Percentiles rank a stretch among this genome's conserved stretches.
These are phyloP conservation scores for Middelhovenomyces tepae DNA, from an alignment of 805 yeast genomes.

Conservation along the genomic window DNA sequence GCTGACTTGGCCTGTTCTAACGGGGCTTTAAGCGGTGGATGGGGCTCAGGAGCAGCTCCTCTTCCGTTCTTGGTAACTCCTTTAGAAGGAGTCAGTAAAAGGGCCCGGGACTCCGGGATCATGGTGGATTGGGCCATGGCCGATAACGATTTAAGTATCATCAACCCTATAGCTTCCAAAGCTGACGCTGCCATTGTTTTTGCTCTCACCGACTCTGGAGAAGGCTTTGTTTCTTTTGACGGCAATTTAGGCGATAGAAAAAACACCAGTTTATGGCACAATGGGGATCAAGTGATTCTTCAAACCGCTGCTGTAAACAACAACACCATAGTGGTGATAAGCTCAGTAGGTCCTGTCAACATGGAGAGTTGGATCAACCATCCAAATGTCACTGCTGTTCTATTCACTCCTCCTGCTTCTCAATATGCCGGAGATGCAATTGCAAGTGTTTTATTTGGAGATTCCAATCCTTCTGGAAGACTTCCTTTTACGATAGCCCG, in stretches of 20 bases:
- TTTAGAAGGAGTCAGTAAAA: conserved; percentile 42
- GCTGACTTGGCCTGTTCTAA: conserved; percentile 43
- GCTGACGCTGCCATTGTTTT: conserved; percentile 44
- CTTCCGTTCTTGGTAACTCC: conserved; percentile 53
- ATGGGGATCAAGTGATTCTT: conserved; percentile 46
- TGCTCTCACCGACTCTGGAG: conserved; percentile 49
- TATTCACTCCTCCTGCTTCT: conserved; percentile 52
- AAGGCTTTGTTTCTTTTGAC: conserved; percentile 49
- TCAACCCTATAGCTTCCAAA: neutral
- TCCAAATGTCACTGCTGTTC: conserved; percentile 49
- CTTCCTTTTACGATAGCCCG: conserved; percentile 57
- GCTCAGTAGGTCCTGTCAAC: conserved; percentile 52
- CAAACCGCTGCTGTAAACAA: conserved; percentile 41
- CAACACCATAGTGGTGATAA: conserved; percentile 51
- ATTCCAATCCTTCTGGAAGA: conserved; percentile 52
- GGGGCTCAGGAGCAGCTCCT: conserved; percentile 57
- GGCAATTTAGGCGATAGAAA: conserved; percentile 51
- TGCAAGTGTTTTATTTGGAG: conserved; percentile 52
- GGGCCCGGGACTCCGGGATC: conserved; percentile 1
- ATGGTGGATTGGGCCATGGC: conserved; percentile 29
- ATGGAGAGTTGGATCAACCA: conserved; percentile 48
- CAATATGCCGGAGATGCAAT: conserved; percentile 46
- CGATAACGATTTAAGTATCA: conserved; percentile 21
- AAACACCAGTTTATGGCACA: conserved; percentile 47
- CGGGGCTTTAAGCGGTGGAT: conserved; percentile 50